Percentiles rank a stretch among this genome's conserved stretches.
These are phyloP conservation scores for Pestalotiopsis sp. DNA, from an alignment of 2,329 filamentous ascomycete species.

Conservation along the genomic window DNA sequence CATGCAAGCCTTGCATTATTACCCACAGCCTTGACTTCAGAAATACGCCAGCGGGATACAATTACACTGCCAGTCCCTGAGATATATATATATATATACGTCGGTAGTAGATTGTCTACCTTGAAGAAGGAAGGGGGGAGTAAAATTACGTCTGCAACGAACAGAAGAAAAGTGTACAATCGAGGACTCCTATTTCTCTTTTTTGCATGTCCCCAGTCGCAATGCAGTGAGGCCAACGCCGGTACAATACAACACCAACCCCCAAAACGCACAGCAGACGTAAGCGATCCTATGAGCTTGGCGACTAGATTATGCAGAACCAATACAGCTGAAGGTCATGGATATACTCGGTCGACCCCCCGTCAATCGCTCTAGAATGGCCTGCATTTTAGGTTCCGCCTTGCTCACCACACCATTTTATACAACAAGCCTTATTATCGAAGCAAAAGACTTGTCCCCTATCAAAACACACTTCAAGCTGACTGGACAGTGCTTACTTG, in stretches of 20 bases:
- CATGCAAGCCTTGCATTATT: not conserved
- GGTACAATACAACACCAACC: not conserved
- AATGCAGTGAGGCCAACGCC: slow-evolving; percentile 2
- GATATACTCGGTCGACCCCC: not conserved
- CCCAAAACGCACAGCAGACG: not conserved
- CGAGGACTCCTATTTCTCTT: not conserved
- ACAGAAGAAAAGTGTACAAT: not conserved
- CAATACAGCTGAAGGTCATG: not conserved
- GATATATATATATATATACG: not conserved
- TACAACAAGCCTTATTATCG: not conserved
- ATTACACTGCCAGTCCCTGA: too few relatives aligned
- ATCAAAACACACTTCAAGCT: slow-evolving; percentile 4
- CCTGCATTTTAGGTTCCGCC: not conserved
- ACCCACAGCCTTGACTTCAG: too few relatives aligned
- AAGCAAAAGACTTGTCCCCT: not conserved
- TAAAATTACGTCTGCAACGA: not conserved
- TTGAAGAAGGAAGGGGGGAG: not conserved
- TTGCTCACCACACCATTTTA: not conserved
- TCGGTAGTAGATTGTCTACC: not conserved
- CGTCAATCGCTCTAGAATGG: not conserved
- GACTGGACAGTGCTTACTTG: not conserved
- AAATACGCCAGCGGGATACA: too few relatives aligned
- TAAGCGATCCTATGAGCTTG: not conserved
- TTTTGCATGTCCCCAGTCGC: slow-evolving; percentile 1
- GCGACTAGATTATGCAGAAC: not conserved